Evolutionary conservation across 805 yeast genomes (phyloP).

Genomic region (Kregervanrija pseudodelftensis): DNA sequence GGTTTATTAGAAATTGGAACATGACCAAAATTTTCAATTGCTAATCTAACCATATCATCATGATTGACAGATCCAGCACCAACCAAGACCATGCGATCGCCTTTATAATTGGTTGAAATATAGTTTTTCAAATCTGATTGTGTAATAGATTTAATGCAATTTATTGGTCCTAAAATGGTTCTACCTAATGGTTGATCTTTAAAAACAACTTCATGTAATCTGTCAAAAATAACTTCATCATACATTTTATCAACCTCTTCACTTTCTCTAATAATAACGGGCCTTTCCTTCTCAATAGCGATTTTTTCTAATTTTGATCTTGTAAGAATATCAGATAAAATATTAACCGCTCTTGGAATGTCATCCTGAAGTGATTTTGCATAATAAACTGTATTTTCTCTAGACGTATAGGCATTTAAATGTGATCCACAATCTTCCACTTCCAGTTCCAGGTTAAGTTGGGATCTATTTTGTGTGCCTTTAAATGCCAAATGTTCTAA

Average conservation of each 20-base stretch:
- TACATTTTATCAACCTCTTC: conserved; percentile 98
- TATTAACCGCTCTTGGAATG: conserved; percentile 79
- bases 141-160: conserved; percentile 74
- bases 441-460: conserved; percentile 79
- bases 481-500: conserved; percentile 95
- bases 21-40: conserved; percentile 70
- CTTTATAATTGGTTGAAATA: conserved; percentile 81
- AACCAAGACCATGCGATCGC: conserved; percentile 96
- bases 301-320: conserved; percentile 70
- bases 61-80: conserved; percentile 95
- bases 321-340: conserved; percentile 83
- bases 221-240: conserved; percentile 97
- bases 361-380: conserved; percentile 81
- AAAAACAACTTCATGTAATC: conserved; percentile 87
- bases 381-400: conserved; percentile 96
- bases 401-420: conserved; percentile 95
- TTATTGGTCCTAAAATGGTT: conserved; percentile 92
- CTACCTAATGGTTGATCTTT: conserved; percentile 91
- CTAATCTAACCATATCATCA: conserved; percentile 69
- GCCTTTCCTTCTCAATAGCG: conserved; percentile 94
- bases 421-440: conserved; percentile 96
- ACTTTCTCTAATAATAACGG: conserved; percentile 91
- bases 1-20: conserved; percentile 47
- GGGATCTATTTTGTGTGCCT: conserved; percentile 80
- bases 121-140: conserved; percentile 71